These are phyloP conservation scores for Metschnikowia reukaufii DNA, from an alignment of 805 yeast species.

Conservation along the genomic window DNA sequence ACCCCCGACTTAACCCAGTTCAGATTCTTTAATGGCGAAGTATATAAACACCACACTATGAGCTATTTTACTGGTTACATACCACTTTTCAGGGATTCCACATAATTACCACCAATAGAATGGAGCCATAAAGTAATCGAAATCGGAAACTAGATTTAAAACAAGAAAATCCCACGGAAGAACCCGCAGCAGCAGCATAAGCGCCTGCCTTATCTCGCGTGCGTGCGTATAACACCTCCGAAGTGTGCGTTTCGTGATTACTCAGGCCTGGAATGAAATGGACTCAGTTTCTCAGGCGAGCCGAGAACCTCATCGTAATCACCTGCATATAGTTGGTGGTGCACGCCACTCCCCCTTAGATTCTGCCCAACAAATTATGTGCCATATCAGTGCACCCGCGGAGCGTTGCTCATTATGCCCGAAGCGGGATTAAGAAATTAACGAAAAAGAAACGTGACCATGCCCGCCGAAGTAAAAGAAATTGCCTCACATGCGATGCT, in stretches of 20 bases:
- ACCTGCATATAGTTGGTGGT: background rate
- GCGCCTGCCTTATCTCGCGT: background rate
- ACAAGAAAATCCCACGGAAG: background rate
- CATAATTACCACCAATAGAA: too few species aligned
- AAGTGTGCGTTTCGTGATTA: background rate
- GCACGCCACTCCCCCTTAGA: background rate
- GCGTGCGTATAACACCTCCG: background rate
- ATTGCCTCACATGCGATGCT: too few species aligned
- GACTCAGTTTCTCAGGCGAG: background rate
- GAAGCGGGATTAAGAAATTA: background rate
- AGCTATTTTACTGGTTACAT: too few species aligned
- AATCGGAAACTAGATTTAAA: background rate
- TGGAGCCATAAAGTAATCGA: too few species aligned
- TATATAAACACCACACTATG: too few species aligned
- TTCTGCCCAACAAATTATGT: conserved; percentile 5
- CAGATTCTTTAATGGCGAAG: too few species aligned
- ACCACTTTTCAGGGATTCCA: too few species aligned
- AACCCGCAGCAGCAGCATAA: background rate
- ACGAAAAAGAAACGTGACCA: conserved; percentile 7
- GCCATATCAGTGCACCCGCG: background rate
- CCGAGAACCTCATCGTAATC: background rate
- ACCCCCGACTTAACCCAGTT: too few species aligned
- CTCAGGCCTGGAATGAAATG: background rate
- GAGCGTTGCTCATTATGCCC: conserved; percentile 1
- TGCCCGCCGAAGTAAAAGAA: background rate